Evolutionary conservation across 768 basidiomycete species (phyloP).

Genomic region (Hericium erinaceus): DNA sequence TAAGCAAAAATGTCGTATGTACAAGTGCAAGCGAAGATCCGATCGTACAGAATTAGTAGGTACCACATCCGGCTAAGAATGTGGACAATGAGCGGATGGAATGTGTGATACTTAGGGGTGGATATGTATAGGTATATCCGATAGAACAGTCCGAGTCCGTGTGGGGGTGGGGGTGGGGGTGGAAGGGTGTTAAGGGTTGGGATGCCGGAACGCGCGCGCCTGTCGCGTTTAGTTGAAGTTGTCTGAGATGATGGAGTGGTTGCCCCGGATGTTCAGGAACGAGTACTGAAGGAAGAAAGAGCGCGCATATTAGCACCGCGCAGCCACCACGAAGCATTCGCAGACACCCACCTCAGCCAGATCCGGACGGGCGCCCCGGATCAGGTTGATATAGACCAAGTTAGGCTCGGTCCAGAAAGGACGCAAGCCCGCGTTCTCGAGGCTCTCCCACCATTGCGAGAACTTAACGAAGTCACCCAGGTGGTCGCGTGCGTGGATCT

Average conservation of each 20-base stretch:
- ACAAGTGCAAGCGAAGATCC: no score
- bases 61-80: no score
- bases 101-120: no score
- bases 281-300: constrained; percentile 17
- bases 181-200: no score
- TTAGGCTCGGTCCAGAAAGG: constrained; percentile 38
- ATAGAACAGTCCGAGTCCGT: no score
- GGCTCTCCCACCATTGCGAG: constrained; percentile 35
- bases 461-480: constrained; percentile 14
- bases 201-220: no score
- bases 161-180: no score
- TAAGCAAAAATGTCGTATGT: no score
- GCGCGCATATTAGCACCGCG: background rate
- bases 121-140: no score
- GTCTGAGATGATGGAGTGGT: background rate
- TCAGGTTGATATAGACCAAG: constrained; percentile 23
- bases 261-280: constrained; percentile 24
- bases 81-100: no score
- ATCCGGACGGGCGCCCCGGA: constrained; percentile 17
- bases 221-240: background rate
- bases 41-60: no score
- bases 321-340: background rate
- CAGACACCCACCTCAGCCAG: constrained; percentile 22
- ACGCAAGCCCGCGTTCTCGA: constrained; percentile 38
- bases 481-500: constrained; percentile 28